Evolutionary conservation across 179 eudicot species (phyloP), one percentile per base, ranked within the genome.

Genomic region (Camellia oleifera): DNA sequence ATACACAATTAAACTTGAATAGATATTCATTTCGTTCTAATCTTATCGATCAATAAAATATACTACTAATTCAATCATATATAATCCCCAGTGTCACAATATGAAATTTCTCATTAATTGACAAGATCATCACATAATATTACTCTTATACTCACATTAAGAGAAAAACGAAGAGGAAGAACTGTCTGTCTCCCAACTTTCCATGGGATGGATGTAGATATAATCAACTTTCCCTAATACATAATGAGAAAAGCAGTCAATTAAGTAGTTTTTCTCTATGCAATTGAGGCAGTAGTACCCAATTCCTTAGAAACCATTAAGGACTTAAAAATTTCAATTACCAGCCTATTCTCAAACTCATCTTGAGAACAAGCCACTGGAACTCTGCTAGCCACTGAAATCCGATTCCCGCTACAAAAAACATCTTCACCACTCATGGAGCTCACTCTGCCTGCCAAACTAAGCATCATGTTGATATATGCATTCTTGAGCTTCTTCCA

Each of bases 381-480:
- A 76, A 77, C 79, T 0, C 74, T 74, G 5, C 87, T 85, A 74
- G 80, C 84, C 82, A 81, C 80, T 1, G 91, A 77, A 0, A 89
- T 82, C 78, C 80, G 81, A 75, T 86, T 89, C 64, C 69, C 69
- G 4, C 78, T 85, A 69, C 85, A 88, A 67, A 88, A 88, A 61
- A 46, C 73, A 53, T 64, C 72, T 7, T 79, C 83, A 0, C 80
- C 83, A 66, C 72, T 77, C n/a, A 79, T 2, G 17, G 80, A 63
- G 3, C 85, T 83, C 32, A 85, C 81, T 9, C 81, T 82, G 2
- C 92, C 92, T 0, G 90, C 86, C 60, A 92, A 7, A 10, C 74
- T 85, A 0, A 89, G 82, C 97, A 92, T 92, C 91, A 87, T 89
- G 70, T 87, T 85, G 20, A 92, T 73, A 15, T 92, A 92, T 1